A percentile compares a stretch with the other conserved stretches of the same genome.
Conservation (phyloP, 2,329 filamentous ascomycete genomes). For the Trichoderma sp. region DNA sequence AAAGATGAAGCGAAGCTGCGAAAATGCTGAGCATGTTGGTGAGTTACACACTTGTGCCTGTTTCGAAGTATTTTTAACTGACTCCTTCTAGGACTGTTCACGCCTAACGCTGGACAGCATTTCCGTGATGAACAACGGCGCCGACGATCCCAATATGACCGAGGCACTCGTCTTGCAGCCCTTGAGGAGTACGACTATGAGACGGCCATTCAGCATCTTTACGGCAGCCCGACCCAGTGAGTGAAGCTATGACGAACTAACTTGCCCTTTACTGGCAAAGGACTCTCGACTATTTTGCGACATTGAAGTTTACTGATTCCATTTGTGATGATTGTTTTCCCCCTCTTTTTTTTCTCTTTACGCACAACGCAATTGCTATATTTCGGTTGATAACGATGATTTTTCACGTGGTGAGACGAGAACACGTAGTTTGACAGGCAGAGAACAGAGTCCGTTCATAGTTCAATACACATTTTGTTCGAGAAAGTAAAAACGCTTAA, state of each 20-base stretch:
- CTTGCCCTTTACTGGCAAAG: background rate
- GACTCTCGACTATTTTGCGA: background rate
- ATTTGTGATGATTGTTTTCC: conserved; percentile 14
- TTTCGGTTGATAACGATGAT: conserved; percentile 21
- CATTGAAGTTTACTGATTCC: conserved; percentile 13
- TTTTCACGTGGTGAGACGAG: conserved; percentile 21
- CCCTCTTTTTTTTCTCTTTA: background rate
- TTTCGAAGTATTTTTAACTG: background rate
- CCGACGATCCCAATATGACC: conserved; percentile 74
- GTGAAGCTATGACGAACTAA: background rate
- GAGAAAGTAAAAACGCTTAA: background rate
- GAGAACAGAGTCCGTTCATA: background rate
- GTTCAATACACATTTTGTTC: conserved; percentile 2
- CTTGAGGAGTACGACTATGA: conserved; percentile 61
- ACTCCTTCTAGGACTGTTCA: conserved; percentile 64
- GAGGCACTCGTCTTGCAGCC: conserved; percentile 71
- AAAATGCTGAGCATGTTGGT: conserved; percentile 84
- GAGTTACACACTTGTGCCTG: conserved; percentile 34
- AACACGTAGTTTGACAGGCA: conserved; percentile 19
- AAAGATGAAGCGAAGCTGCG: conserved; percentile 82
- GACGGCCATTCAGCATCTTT: conserved; percentile 40
- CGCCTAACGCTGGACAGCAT: conserved; percentile 71
- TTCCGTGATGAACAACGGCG: conserved; percentile 73
- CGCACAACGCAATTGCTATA: conserved; percentile 19
- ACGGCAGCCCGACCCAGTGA: conserved; percentile 24